Evolutionary conservation across 768 basidiomycete genomes (phyloP).

Genomic region (Boletus coccyginus): DNA sequence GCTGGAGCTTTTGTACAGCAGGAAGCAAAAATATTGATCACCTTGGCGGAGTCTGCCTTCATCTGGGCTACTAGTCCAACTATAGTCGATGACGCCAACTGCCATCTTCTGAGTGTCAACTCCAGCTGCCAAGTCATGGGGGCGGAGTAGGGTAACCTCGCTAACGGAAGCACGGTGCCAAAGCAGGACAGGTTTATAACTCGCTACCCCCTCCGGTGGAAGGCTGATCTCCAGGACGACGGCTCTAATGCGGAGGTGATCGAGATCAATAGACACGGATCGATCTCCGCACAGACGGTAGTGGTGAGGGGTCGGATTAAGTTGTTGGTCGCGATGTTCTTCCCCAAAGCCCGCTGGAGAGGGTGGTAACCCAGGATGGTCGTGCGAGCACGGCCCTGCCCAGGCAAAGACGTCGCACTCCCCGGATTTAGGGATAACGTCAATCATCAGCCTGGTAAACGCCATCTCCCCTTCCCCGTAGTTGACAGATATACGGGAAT

Average conservation of each 20-base stretch:
- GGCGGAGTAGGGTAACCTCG: constrained; percentile 1
- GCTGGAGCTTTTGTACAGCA: constrained; percentile 7
- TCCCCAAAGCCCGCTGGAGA: constrained; percentile 13
- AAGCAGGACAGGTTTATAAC: neutral
- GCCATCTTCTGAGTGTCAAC: constrained; percentile 6
- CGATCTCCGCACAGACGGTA: constrained; percentile 24
- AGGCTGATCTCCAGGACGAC: constrained; percentile 9
- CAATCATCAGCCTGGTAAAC: constrained; percentile 19
- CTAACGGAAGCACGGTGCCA: neutral
- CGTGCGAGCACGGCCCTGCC: constrained; percentile 14
- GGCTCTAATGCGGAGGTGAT: constrained; percentile 7
- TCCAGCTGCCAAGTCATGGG: neutral
- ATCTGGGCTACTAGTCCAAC: constrained; percentile 12
- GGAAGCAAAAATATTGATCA: constrained; percentile 16
- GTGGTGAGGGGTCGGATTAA: constrained; percentile 7
- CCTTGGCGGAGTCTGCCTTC: constrained; percentile 6
- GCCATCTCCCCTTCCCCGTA: constrained; percentile 15
- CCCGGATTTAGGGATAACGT: constrained; percentile 11
- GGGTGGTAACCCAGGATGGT: constrained; percentile 10
- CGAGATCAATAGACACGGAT: constrained; percentile 5
- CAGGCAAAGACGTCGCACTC: constrained; percentile 23
- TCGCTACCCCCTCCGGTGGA: neutral
- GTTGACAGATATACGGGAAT: constrained; percentile 6
- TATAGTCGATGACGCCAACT: constrained; percentile 21
- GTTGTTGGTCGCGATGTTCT: neutral